Evolutionary conservation across 2,329 filamentous ascomycete genomes (phyloP).

Genomic region (Claviceps purpurea): DNA sequence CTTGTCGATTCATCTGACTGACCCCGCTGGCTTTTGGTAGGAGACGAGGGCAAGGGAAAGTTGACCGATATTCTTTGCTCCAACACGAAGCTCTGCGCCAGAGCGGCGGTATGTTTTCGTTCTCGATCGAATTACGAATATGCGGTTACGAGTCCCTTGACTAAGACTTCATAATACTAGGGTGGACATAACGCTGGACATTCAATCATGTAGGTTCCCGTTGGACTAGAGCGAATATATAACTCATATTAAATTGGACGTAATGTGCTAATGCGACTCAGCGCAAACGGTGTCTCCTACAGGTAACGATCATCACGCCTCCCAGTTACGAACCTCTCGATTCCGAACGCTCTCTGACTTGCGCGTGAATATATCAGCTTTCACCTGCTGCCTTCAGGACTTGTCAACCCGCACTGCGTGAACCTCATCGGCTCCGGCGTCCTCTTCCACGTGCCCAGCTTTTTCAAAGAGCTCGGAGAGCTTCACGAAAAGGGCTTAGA

Average conservation of each 20-base stretch:
- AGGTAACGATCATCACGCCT: slow-evolving; percentile 13
- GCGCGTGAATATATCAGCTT: slow-evolving; percentile 26
- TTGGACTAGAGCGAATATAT: not conserved
- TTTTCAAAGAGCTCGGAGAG: slow-evolving; percentile 28
- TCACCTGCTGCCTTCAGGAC: slow-evolving; percentile 54
- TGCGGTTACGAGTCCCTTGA: slow-evolving; percentile 3
- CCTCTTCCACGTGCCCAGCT: slow-evolving; percentile 43
- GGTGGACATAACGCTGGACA: slow-evolving; percentile 19
- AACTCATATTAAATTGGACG: no score
- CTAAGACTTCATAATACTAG: slow-evolving; percentile 8
- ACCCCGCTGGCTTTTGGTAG: slow-evolving; percentile 8
- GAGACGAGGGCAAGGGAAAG: slow-evolving; percentile 27
- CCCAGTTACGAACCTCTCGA: not conserved
- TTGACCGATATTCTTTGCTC: slow-evolving; percentile 21
- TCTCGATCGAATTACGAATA: slow-evolving; percentile 9
- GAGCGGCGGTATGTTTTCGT: slow-evolving; percentile 13
- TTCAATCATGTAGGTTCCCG: slow-evolving; percentile 9
- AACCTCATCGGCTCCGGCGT: slow-evolving; percentile 63
- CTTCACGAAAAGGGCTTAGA: slow-evolving; percentile 19
- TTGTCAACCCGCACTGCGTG: slow-evolving; percentile 53
- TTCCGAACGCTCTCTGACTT: not conserved
- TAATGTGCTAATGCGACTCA: not conserved
- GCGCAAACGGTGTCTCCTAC: slow-evolving; percentile 22
- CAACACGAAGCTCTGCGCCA: slow-evolving; percentile 19
- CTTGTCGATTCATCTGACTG: slow-evolving; percentile 5